These are phyloP conservation scores for Alectoria sarmentosa DNA, from an alignment of 495 filamentous ascomycete genomes.

Conservation along the genomic window DNA sequence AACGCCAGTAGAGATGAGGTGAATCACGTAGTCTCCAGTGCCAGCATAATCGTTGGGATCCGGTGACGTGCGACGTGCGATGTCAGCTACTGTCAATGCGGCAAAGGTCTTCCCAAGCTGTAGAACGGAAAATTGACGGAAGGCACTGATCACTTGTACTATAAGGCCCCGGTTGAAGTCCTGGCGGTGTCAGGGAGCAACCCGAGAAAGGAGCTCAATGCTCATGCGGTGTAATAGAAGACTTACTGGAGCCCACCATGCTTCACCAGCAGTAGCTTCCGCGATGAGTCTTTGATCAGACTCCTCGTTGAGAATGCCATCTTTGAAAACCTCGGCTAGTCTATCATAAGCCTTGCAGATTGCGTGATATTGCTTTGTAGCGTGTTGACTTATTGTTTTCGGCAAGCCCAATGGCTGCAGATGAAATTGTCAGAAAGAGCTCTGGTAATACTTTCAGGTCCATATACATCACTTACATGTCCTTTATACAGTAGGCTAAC, in stretches of 20 bases:
- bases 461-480: constrained; percentile 40
- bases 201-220: constrained; percentile 42
- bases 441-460: constrained; percentile 6
- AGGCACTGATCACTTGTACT: constrained; percentile 41
- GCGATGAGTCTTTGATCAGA: constrained; percentile 48
- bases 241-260: constrained; percentile 54
- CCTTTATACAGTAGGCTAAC: constrained; percentile 66
- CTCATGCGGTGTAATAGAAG: constrained; percentile 33
- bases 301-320: constrained; percentile 29
- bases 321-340: constrained; percentile 61
- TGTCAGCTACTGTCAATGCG: constrained; percentile 40
- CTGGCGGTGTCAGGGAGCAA: constrained; percentile 43
- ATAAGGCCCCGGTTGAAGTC: constrained; percentile 52
- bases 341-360: constrained; percentile 63
- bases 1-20: constrained; percentile 46
- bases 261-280: constrained; percentile 49
- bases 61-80: constrained; percentile 33
- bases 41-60: constrained; percentile 38
- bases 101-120: constrained; percentile 41
- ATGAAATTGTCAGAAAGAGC: constrained; percentile 20
- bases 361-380: constrained; percentile 50
- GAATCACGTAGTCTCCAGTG: constrained; percentile 43
- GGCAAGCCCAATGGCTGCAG: constrained; percentile 29
- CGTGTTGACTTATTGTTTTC: constrained; percentile 37
- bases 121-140: constrained; percentile 40